These are phyloP conservation scores for Solanum peruvianum DNA, from an alignment of 257 asterid genomes.

Conservation along the genomic window DNA sequence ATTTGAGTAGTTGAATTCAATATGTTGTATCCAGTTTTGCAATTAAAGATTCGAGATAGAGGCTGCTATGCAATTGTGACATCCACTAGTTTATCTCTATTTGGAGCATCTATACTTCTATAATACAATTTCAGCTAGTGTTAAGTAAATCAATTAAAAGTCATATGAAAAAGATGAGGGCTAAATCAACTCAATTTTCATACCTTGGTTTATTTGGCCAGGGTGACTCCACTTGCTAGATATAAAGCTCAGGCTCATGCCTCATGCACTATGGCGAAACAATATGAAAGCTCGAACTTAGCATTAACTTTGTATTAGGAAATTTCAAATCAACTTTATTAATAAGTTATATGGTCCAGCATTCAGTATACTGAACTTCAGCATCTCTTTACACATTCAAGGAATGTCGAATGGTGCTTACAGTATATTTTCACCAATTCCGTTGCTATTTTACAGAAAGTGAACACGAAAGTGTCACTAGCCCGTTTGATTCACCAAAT, in stretches of 20 bases:
- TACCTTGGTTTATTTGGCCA: not conserved
- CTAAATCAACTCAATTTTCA: not conserved
- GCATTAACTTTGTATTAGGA: not conserved
- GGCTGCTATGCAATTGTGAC: not conserved
- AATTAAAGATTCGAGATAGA: not conserved
- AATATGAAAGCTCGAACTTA: not conserved
- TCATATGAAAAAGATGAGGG: not conserved
- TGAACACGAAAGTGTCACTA: not conserved
- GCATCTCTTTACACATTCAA: not conserved
- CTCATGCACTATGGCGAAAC: not conserved
- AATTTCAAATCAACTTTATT: not conserved
- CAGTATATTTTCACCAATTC: not conserved
- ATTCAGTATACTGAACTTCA: not conserved
- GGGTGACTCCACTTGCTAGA: not conserved
- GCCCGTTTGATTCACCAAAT: not conserved
- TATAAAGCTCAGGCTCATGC: not conserved
- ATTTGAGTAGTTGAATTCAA: not conserved
- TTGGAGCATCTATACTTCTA: not conserved
- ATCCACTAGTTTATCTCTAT: not conserved
- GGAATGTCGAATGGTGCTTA: not conserved
- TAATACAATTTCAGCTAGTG: not conserved
- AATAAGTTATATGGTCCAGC: not conserved
- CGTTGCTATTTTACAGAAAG: not conserved
- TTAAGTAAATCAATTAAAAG: not conserved
- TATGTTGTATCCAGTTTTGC: not conserved